Base-by-base conservation (phyloP, 805 yeast species). In the Zygosaccharomyces kombuchaensis region DNA sequence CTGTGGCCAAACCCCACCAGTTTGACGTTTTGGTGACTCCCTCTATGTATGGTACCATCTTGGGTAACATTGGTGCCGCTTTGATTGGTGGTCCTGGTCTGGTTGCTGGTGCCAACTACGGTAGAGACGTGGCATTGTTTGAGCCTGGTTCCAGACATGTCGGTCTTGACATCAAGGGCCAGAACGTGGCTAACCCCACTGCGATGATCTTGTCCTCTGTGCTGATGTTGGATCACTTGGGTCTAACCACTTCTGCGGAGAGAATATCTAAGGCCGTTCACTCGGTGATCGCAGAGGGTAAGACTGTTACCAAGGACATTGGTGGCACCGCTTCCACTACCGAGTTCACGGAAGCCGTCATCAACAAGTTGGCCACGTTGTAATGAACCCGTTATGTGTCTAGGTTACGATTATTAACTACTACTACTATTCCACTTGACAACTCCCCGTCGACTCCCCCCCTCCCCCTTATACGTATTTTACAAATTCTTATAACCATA, bases 81-180 rank as follows among this genome's bases (percentile, higher is more conserved):
- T 72, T 76, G 62, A 84, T 93, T 57, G 98, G 98, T 71, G 96
- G 97, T 60, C 97, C 98, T 68, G 98, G 98, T 72, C 77, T 91
- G 62, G 96, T 91, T 46, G 97, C 99, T 60, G 98, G 98, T 73
- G 96, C 95, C 64, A 88, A 89, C 78, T 90, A 87, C 58, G 99
- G 99, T 72, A 84, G 96, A 72, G 97, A 91, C 63, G 84, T 84
- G 70, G 98, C 98, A 46, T 95, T 91, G 52, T 91, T 93, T 71
- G 99, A 91, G 78, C 98, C 99, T 63, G 99, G 98, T 74, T 90
- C 97, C 75, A 87, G 99, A 80, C 98, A 90, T 76, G 98, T 90
- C 63, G 98, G 98, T 72, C 78, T 91, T 61, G 97, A 91, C 72
- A 87, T 93, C 69, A 78, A 87, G 77, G 97, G 96, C 66, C 80